Conservation (phyloP, 2,329 filamentous ascomycete species). For the Akanthomyces dipterigenus region DNA sequence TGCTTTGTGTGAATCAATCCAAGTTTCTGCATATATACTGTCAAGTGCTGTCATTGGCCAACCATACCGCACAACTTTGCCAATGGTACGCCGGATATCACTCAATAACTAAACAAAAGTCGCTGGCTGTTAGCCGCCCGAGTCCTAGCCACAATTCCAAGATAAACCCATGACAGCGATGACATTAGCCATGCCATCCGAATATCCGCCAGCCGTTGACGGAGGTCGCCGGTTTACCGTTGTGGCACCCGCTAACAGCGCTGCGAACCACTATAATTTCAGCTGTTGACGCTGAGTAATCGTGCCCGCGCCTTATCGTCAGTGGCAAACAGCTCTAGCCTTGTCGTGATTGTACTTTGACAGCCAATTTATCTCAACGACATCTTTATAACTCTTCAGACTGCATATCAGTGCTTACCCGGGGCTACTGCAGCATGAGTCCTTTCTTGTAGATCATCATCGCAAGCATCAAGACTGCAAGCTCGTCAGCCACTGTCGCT, state of each 20-base stretch:
- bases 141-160: too few species aligned
- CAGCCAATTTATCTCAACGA: not conserved
- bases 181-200: too few species aligned
- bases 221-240: not conserved
- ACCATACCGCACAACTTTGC: too few species aligned
- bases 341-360: not conserved
- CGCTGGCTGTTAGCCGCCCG: too few species aligned
- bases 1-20: too few species aligned
- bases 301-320: not conserved
- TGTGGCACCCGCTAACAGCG: not conserved
- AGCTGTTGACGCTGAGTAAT: slow-evolving; percentile 1
- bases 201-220: not conserved
- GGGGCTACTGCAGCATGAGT: not conserved
- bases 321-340: slow-evolving; percentile 2
- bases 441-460: not conserved
- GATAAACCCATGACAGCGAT: too few species aligned
- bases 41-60: too few species aligned
- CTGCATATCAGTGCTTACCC: not conserved
- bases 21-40: too few species aligned
- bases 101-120: too few species aligned
- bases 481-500: not conserved
- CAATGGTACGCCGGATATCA: too few species aligned
- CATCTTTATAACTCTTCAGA: not conserved
- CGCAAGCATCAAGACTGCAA: not conserved
- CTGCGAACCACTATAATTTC: not conserved